phyloP scores from a whole-genome alignment of 495 filamentous ascomycete genomes.

The Penicillium argentinense region DNA sequence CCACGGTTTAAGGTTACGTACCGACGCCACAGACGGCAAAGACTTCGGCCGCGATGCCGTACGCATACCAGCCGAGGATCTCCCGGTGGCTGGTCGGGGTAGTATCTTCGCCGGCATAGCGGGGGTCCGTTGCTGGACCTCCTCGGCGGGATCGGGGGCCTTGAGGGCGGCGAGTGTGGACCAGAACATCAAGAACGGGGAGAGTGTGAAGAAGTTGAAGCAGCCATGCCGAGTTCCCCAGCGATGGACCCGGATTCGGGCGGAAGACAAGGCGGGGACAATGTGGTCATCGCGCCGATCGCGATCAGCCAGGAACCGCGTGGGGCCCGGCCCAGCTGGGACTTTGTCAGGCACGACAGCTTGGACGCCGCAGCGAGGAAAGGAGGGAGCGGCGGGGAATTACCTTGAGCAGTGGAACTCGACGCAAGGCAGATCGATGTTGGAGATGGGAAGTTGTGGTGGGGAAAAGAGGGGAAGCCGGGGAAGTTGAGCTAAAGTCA shows the following conservation, averaged over 20 bases:
- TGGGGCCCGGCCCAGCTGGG: no score
- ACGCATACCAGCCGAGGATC: slow-evolving; percentile 85
- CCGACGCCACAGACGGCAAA: slow-evolving; percentile 84
- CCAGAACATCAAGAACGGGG: slow-evolving; percentile 18
- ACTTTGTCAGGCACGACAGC: no score
- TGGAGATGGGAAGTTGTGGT: no score
- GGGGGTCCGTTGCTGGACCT: slow-evolving; percentile 35
- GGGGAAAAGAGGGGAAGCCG: no score
- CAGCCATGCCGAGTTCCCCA: no score
- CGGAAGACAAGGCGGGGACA: slow-evolving; percentile 18
- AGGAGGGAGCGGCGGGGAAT: no score
- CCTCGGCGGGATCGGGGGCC: slow-evolving; percentile 22
- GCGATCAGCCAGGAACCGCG: slow-evolving; percentile 12
- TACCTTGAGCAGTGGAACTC: no score
- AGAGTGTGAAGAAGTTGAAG: slow-evolving; percentile 15
- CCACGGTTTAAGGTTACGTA: no score
- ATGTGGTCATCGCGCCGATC: slow-evolving; percentile 12
- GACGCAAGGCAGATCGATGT: no score
- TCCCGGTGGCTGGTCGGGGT: slow-evolving; percentile 76
- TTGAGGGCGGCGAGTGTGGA: slow-evolving; percentile 21
- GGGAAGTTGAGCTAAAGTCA: no score
- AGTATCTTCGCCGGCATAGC: slow-evolving; percentile 79
- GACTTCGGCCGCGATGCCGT: slow-evolving; percentile 87
- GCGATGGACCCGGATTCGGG: slow-evolving; percentile 30
- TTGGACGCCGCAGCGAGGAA: no score